phyloP scores from a whole-genome alignment of 2,329 filamentous ascomycete species.

The Cladobotryum mycophilum region DNA sequence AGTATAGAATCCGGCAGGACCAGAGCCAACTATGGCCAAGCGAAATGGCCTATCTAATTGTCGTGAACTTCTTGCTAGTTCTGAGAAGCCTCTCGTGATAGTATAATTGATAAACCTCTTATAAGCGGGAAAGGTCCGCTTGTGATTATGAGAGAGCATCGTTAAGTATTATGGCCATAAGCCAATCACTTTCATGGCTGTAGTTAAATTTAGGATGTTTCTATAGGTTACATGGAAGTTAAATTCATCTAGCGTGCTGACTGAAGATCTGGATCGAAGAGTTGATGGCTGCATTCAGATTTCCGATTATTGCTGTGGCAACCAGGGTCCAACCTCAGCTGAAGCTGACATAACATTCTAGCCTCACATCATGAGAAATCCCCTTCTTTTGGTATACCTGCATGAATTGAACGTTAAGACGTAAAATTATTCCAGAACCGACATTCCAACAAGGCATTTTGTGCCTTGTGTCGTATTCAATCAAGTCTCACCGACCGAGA shows the following conservation, averaged over 20 bases:
- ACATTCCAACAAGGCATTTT: neutral
- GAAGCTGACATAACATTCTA: neutral
- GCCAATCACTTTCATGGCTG: no score
- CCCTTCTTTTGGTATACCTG: no score
- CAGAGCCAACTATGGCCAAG: constrained; percentile 85
- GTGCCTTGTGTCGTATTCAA: neutral
- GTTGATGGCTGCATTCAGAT: neutral
- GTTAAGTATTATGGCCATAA: neutral
- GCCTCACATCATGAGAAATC: no score
- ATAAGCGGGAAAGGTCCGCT: neutral
- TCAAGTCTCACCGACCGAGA: neutral
- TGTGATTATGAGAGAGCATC: neutral
- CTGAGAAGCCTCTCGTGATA: neutral
- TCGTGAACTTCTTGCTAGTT: neutral
- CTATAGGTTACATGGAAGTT: no score
- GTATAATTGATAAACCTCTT: neutral
- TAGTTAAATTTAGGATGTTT: no score
- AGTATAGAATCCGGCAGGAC: constrained; percentile 93
- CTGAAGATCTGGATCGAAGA: neutral
- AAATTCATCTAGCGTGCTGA: neutral
- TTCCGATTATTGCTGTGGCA: constrained; percentile 20
- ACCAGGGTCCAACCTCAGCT: constrained; percentile 12
- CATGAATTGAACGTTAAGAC: no score
- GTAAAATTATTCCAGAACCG: neutral
- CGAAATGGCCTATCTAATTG: constrained; percentile 52